Percentiles rank a stretch among this genome's conserved stretches.
These are phyloP conservation scores for Wallacemonas collosoma DNA, from an alignment of 208 protist genomes.

Conservation along the genomic window DNA sequence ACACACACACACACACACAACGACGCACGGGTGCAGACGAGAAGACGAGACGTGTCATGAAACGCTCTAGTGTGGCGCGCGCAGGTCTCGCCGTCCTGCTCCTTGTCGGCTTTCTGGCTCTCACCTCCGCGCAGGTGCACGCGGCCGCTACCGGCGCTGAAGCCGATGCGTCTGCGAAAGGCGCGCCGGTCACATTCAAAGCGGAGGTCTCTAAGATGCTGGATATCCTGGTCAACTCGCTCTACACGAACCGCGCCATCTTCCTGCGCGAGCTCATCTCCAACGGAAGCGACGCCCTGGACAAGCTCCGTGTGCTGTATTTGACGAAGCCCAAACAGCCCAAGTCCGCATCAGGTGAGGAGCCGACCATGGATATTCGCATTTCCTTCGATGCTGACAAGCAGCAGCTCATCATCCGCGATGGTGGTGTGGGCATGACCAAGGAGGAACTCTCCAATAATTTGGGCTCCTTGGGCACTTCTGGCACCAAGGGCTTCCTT, in stretches of 20 bases:
- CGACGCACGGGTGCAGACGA: neutral
- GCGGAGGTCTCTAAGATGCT: conserved; percentile 98
- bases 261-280: conserved; percentile 99
- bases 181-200: conserved; percentile 90
- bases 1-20: neutral
- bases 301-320: conserved; percentile 99
- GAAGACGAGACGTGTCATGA: conserved; percentile 21
- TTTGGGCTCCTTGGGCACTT: conserved; percentile 99
- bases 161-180: conserved; percentile 23
- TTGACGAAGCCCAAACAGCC: conserved; percentile 94
- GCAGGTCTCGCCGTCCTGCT: conserved; percentile 41
- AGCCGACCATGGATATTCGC: conserved; percentile 91
- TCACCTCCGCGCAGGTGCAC: neutral
- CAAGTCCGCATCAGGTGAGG: conserved; percentile 63
- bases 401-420: conserved; percentile 95
- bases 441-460: conserved; percentile 98
- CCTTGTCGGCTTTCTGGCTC: conserved; percentile 35
- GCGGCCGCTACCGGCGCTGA: conserved; percentile 4
- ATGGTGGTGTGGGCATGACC: conserved; percentile 99
- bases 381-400: conserved; percentile 87
- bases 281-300: conserved; percentile 99
- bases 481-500: conserved; percentile 98
- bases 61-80: conserved; percentile 21
- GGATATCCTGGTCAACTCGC: conserved; percentile 99
- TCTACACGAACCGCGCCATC: conserved; percentile 99